Percentiles rank a stretch among this genome's conserved stretches.
Evolutionary conservation across 495 filamentous ascomycete species (phyloP).

Genomic region (Daldinia vernicosa): DNA sequence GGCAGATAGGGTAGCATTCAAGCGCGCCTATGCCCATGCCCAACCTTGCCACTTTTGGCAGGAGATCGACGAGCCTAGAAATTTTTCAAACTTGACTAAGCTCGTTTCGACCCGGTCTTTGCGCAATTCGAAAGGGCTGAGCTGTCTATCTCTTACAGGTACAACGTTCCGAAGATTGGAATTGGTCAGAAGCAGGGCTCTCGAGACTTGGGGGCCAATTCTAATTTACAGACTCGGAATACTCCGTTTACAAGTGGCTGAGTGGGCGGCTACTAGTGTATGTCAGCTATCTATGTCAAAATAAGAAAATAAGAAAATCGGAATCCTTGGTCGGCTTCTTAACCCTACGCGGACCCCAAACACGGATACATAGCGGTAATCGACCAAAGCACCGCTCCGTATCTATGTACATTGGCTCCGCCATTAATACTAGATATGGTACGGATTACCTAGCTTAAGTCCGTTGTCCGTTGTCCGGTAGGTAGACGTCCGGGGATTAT

Average conservation of each 20-base stretch:
- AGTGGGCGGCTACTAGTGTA: background rate
- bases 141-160: background rate
- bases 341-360: background rate
- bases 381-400: background rate
- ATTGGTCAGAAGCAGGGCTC: no score
- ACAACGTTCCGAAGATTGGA: background rate
- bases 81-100: background rate
- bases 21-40: background rate
- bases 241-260: background rate
- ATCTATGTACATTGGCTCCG: background rate
- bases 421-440: no score
- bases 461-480: background rate
- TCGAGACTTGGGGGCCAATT: background rate
- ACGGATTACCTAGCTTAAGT: no score
- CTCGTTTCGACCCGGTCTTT: background rate
- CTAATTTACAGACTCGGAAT: background rate
- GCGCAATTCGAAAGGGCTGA: background rate
- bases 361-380: background rate
- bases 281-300: no score
- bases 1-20: background rate
- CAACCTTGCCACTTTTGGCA: background rate
- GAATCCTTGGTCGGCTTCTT: background rate
- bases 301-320: background rate
- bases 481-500: background rate
- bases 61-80: background rate